These are phyloP conservation scores for Piper longum DNA, from an alignment of 164 flowering plant species.

Conservation along the genomic window DNA sequence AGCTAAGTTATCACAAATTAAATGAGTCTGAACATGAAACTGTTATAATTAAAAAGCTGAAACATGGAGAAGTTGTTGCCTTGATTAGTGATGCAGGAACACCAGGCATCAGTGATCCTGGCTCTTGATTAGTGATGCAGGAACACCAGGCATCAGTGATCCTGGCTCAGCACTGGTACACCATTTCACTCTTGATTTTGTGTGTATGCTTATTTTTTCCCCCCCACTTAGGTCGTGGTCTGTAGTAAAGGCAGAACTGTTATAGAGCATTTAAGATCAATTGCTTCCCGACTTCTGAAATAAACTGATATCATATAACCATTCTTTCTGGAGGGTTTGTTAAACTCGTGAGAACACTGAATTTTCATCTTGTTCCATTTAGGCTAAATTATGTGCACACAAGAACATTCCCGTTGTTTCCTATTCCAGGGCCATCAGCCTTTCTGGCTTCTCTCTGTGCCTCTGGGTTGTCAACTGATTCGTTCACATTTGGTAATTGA, in stretches of 20 bases:
- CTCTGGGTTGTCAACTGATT: slow-evolving; percentile 69
- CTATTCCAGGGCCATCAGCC: slow-evolving; percentile 93
- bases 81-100: slow-evolving; percentile 96
- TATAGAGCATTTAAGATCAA: background rate
- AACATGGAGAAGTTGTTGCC: slow-evolving; percentile 69
- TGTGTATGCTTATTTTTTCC: too few species aligned
- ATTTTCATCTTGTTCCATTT: slow-evolving; percentile 1
- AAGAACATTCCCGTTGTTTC: slow-evolving; percentile 68
- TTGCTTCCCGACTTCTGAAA: background rate
- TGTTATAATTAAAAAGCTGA: slow-evolving; percentile 49
- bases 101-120: slow-evolving; percentile 92
- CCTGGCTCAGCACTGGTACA: slow-evolving; percentile 74
- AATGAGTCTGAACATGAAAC: slow-evolving; percentile 83
- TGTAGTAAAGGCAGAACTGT: background rate
- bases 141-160: slow-evolving; percentile 95
- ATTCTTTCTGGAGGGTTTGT: background rate
- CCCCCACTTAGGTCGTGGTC: background rate
- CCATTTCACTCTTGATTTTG: slow-evolving; percentile 11
- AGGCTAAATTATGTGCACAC: slow-evolving; percentile 68
- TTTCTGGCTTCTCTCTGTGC: slow-evolving; percentile 79
- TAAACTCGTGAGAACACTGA: background rate
- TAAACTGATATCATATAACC: background rate
- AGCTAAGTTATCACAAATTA: slow-evolving; percentile 96
- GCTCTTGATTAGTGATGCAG: slow-evolving; percentile 93
- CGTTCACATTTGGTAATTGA: slow-evolving; percentile 75